Evolutionary conservation across 345 rosid genomes (phyloP), one percentile per base, ranked within the genome.

Genomic region (Corchorus olitorius): DNA sequence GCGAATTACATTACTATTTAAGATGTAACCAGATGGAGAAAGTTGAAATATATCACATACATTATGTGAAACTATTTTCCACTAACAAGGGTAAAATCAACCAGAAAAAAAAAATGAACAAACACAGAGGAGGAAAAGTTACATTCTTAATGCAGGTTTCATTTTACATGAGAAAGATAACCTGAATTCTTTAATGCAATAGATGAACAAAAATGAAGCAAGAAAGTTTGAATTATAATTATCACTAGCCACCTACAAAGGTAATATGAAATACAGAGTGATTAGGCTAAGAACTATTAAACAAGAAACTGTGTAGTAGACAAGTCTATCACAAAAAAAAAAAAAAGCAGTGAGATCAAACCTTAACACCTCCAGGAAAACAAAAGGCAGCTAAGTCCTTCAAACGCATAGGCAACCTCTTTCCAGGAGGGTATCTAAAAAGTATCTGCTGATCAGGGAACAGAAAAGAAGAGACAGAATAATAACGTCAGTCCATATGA

Each of bases 291-390:
- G 20, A 48, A 12, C 15, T 22, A 15, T 50, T 22, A 33, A 41
- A 50, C 14, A 14, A 34, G 16, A 22, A 50, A 33, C 34, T 33
- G 16, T 19, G 15, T 52, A 34, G 60, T 15, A 50, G 58, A 69
- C 59, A 33, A 49, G 45, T 33, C 27, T 52, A 61, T 27, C 15
- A 16, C 1, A 12, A 76, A 22, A 41, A 74, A 75, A 12, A 76
- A 22, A 41, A 74, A 75, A 54, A n/a, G 67, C 54, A 77, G 33
- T 15, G 16, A 76, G 72, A 77, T 71, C 84, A 75, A 79, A 96
- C 98, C 98, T 93, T 87, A 82, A 93, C 90, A 76, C 97, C 98
- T 81, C 85, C 94, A 80, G 99, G 99, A 80, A 96, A 96, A 80
- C 99, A 96, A 81, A 93, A 96, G 70, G 97, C 81, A 69, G 93